Evolutionary conservation across 108 stramenopile species (phyloP), one percentile per base, ranked within the genome.

Genomic region (Thalassiosira profunda): DNA sequence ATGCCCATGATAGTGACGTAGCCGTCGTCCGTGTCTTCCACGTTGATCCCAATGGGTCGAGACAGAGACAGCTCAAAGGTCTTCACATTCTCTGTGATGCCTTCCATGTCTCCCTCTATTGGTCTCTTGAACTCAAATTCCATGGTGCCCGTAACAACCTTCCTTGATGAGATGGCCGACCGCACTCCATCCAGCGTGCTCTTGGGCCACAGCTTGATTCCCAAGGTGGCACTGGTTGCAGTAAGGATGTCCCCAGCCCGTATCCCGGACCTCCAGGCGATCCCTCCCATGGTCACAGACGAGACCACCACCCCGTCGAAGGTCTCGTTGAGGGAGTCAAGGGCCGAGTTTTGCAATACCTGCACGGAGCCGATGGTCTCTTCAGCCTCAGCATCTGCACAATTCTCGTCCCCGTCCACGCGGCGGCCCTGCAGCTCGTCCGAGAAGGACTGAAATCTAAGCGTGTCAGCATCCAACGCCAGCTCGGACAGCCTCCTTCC

Each of bases 1-100:
- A 91, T 87, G 35, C 87, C 86, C 25, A 81, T 84, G 38, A 94
- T 70, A 35, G 74, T 77, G 1, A 94, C 88, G 36, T 80, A 86
- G 8, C 92, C 92, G 83, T 94, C 90, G 31, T 82, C 70, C 25
- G 88, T 85, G 77, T 94, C 88, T 86, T 84, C 81, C 41, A 94
- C 68, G 58, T 91, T 71, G 21, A 94, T 74, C 25, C 92, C 92
- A 55, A 94, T 81, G 4, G 92, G 92, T 35, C 82, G 67, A 14
- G 84, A 56, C 44, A 94, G 38, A 20, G 84, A 81, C 26, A 94
- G 47, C 59, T 90, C 88, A 56, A 82, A 91, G 29, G 76, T 40
- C 35, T 76, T 23, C 60, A 76, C 62, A 47, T 18, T 28, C 31
- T 62, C 60, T n/a, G n/a, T n/a, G n/a, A n/a, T n/a, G 8, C 48